Percentiles rank a stretch among this genome's conserved stretches.
phyloP scores from a whole-genome alignment of 1,284 basidiomycete species.

The Tetrapyrgos nigripes region DNA sequence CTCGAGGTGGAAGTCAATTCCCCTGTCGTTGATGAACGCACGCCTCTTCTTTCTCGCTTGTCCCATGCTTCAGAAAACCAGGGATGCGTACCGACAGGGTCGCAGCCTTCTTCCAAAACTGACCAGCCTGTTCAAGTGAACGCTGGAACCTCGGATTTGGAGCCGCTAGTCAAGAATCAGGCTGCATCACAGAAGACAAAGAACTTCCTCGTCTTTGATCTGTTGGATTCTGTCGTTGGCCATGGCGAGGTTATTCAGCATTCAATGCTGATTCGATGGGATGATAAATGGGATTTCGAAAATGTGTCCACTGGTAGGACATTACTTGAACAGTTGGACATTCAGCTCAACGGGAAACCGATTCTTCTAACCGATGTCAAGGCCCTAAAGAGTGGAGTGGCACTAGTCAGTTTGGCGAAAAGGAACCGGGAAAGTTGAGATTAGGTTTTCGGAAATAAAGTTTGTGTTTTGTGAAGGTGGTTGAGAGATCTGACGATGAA shows the following conservation, averaged over 20 bases:
- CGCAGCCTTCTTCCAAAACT: no score
- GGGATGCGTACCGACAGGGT: no score
- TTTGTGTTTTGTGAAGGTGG: slow-evolving; percentile 2
- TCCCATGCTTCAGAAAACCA: not conserved
- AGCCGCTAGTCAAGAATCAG: no score
- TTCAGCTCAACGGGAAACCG: slow-evolving; percentile 27
- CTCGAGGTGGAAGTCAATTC: not conserved
- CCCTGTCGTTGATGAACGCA: slow-evolving; percentile 10
- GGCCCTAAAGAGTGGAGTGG: slow-evolving; percentile 15
- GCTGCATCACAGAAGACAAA: no score
- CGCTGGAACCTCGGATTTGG: no score
- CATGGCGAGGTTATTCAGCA: not conserved
- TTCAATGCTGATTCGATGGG: not conserved
- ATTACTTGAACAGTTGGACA: slow-evolving; percentile 10
- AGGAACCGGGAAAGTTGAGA: slow-evolving; percentile 9
- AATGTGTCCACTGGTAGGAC: not conserved
- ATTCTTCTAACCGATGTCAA: slow-evolving; percentile 17
- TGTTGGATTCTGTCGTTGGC: not conserved
- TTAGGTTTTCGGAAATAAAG: not conserved
- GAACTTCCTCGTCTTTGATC: not conserved
- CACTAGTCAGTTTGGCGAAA: slow-evolving; percentile 28
- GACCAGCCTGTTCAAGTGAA: not conserved
- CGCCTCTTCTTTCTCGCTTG: slow-evolving; percentile 10
- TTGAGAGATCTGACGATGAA: no score
- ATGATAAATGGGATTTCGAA: not conserved